Evolutionary conservation across 1,284 basidiomycete genomes (phyloP), one percentile per base, ranked within the genome.

Genomic region (Inonotus obliquus): DNA sequence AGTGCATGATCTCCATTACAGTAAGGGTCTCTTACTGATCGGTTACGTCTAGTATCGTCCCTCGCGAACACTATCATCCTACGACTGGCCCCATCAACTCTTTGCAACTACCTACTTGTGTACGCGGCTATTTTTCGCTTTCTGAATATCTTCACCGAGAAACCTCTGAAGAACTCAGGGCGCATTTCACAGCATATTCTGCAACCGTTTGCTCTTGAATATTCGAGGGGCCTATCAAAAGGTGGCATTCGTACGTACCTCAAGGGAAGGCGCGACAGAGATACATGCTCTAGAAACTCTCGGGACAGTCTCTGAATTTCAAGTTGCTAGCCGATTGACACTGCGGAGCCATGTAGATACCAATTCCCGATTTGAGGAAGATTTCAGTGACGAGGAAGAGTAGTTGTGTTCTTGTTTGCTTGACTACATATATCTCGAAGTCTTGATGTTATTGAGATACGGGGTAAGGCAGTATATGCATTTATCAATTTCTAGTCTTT

Each of bases 101-200:
- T n/a, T n/a, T n/a, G n/a, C n/a, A n/a, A n/a, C n/a, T n/a, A 48
- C 19, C n/a, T 19, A 13, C 23, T 29, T 9, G 23, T 49, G 17
- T 52, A 7, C 38, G 47, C 6, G n/a, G 21, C n/a, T 49, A 35
- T 13, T 37, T 58, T n/a, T n/a, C n/a, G n/a, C n/a, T n/a, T n/a
- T n/a, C n/a, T n/a, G n/a, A n/a, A n/a, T n/a, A n/a, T n/a, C n/a
- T n/a, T n/a, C n/a, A n/a, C n/a, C n/a, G n/a, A n/a, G n/a, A n/a
- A n/a, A n/a, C n/a, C 5, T 2, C 48, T 19, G 14, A 32, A 60
- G 59, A 29, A 44, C 49, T 11, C 59, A 60, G 54, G 27, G 37
- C 13, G 29, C 52, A 13, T 51, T 60, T 32, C 59, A 60, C 27
- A 60, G 59, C 59, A 60, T 54, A 19, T 41, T 52, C 29, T 54